Percentiles rank a stretch among this genome's conserved stretches.
phyloP scores from a whole-genome alignment of 75 land plant species.

The Sequoiadendron giganteum region DNA sequence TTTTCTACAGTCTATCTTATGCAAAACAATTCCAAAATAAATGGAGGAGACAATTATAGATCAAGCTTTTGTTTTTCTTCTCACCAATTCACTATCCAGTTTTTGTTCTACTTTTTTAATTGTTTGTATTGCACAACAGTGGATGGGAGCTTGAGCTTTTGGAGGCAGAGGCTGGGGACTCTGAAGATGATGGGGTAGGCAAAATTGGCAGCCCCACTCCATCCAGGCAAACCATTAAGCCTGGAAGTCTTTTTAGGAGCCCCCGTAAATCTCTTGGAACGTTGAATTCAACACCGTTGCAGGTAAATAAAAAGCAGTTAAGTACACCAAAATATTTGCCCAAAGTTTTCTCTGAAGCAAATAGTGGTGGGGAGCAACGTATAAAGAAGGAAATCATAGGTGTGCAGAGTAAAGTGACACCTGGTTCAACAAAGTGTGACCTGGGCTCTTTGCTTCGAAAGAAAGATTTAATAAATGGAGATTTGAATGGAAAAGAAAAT shows the following conservation, averaged over 20 bases:
- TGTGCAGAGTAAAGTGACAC: not conserved
- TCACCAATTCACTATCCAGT: not conserved
- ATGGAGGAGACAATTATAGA: not conserved
- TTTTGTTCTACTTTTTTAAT: not conserved
- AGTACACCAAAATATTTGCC: not conserved
- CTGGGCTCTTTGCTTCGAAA: not conserved
- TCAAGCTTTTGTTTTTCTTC: not conserved
- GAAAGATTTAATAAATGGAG: not conserved
- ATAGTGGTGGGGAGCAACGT: not conserved
- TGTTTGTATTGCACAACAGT: slow-evolving; percentile 31
- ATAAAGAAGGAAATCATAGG: not conserved
- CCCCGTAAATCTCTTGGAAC: not conserved
- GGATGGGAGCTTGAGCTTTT: slow-evolving; percentile 71
- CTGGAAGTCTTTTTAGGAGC: not conserved
- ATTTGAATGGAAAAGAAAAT: not conserved
- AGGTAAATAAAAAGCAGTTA: not conserved
- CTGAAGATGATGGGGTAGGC: slow-evolving; percentile 53
- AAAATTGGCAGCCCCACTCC: not conserved
- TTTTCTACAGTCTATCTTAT: not conserved
- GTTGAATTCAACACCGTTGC: not conserved
- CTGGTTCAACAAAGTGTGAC: slow-evolving; percentile 7
- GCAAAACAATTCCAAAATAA: not conserved
- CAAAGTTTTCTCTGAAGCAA: slow-evolving; percentile 1
- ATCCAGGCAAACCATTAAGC: not conserved
- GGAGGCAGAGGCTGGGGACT: slow-evolving; percentile 79